Conservation (phyloP, 495 filamentous ascomycete genomes). For the Lasiosphaeria ovina region DNA sequence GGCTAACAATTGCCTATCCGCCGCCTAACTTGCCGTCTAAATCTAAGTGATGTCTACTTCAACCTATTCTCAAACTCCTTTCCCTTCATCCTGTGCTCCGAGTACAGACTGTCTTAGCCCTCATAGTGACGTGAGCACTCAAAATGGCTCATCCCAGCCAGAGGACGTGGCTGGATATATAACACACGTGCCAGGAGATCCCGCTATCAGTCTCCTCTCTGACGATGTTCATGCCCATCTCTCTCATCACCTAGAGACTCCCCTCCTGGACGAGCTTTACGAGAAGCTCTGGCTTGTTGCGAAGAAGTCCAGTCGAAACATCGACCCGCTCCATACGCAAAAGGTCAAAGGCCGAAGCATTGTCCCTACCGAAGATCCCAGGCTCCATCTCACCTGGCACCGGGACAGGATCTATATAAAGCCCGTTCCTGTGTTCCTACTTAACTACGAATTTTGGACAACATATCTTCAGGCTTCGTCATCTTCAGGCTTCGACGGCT, state of each 20-base stretch:
- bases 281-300: slow-evolving; percentile 7
- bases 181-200: slow-evolving; percentile 9
- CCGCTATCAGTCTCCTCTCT: slow-evolving; percentile 1
- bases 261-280: slow-evolving; percentile 15
- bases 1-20: background rate
- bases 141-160: no score
- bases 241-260: background rate
- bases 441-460: slow-evolving; percentile 9
- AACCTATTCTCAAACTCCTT: no score
- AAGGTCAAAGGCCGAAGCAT: slow-evolving; percentile 11
- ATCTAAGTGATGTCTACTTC: no score
- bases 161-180: background rate
- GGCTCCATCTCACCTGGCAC: slow-evolving; percentile 12
- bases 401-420: slow-evolving; percentile 13
- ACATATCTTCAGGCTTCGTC: background rate
- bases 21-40: background rate
- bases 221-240: slow-evolving; percentile 2
- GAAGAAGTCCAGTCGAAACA: slow-evolving; percentile 7
- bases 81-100: no score
- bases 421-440: slow-evolving; percentile 7
- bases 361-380: slow-evolving; percentile 14
- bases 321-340: slow-evolving; percentile 16
- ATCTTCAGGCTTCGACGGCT: slow-evolving; percentile 1
- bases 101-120: no score
- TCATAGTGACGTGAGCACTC: no score